Conservation (phyloP, 352 stramenopile species). For the Phytophthora hybrid region DNA sequence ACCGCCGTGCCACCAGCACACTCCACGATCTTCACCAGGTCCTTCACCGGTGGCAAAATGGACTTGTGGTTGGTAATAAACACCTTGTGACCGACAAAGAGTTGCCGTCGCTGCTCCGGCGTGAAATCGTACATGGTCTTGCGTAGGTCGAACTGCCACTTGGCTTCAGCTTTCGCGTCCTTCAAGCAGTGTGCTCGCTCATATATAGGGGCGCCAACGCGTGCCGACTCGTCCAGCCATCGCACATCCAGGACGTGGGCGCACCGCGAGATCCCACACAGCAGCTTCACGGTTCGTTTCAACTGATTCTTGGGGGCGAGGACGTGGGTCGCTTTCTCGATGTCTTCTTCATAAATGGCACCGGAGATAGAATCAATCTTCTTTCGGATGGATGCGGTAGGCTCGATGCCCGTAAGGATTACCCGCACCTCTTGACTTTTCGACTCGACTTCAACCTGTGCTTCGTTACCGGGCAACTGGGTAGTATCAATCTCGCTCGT, state of each 20-base stretch:
- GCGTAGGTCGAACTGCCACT: slow-evolving; percentile 61
- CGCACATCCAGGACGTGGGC: slow-evolving; percentile 61
- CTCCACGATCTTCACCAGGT: slow-evolving; percentile 65
- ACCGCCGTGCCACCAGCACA: slow-evolving; percentile 51
- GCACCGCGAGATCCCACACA: slow-evolving; percentile 66
- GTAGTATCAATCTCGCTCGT: slow-evolving; percentile 32
- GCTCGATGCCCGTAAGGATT: slow-evolving; percentile 62
- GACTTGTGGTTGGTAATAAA: slow-evolving; percentile 69
- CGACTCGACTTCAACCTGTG: slow-evolving; percentile 9
- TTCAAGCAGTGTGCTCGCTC: slow-evolving; percentile 53
- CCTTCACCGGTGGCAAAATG: slow-evolving; percentile 52
- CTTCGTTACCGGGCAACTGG: slow-evolving; percentile 27
- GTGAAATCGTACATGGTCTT: slow-evolving; percentile 63
- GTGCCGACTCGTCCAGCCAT: slow-evolving; percentile 66
- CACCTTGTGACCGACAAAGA: slow-evolving; percentile 48
- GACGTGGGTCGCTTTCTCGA: slow-evolving; percentile 59
- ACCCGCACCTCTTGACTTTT: slow-evolving; percentile 42
- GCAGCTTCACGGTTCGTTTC: slow-evolving; percentile 68
- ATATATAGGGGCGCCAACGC: slow-evolving; percentile 41
- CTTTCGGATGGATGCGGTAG: slow-evolving; percentile 48
- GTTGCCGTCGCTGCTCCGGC: slow-evolving; percentile 35
- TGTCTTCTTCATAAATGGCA: slow-evolving; percentile 54
- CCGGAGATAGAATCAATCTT: slow-evolving; percentile 54
- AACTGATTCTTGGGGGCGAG: slow-evolving; percentile 53
- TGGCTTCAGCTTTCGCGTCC: slow-evolving; percentile 51